phyloP scores from a whole-genome alignment of 148 eudicot species.

The Vaccinium vitisidaea region DNA sequence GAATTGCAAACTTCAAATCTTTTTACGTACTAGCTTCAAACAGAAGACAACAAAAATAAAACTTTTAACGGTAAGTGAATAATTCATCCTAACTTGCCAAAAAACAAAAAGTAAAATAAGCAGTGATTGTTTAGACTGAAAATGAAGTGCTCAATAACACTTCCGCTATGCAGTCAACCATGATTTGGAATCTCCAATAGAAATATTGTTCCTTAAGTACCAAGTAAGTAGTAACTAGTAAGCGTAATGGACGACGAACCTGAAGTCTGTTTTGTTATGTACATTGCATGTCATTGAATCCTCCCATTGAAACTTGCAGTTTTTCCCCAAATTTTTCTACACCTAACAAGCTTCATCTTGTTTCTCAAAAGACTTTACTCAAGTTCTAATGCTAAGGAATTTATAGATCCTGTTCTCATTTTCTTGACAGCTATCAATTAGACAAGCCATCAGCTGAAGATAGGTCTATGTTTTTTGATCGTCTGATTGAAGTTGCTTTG shows the following conservation, averaged over 20 bases:
- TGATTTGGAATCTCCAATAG: conserved; percentile 1
- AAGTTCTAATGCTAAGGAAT: neutral
- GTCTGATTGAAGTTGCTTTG: conserved; percentile 74
- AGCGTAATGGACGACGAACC: neutral
- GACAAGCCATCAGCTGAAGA: conserved; percentile 71
- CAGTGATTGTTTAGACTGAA: neutral
- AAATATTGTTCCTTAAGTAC: conserved; percentile 1
- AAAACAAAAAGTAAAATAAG: neutral
- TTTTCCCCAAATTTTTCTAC: neutral
- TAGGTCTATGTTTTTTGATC: conserved; percentile 72
- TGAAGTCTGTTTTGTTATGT: neutral
- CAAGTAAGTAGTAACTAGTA: neutral
- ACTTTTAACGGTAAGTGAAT: neutral
- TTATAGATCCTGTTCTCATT: conserved; percentile 8
- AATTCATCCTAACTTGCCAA: neutral
- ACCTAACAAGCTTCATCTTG: neutral
- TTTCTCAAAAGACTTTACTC: neutral
- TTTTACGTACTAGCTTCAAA: conserved; percentile 3
- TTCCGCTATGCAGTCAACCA: neutral
- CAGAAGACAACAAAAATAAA: neutral
- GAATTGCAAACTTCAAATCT: neutral
- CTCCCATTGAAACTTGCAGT: neutral
- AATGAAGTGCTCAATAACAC: neutral
- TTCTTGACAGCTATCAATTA: conserved; percentile 51
- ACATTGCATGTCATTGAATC: neutral